These are phyloP conservation scores for Diutina mesorugosa DNA, from an alignment of 1,139 yeast species.

Conservation along the genomic window DNA sequence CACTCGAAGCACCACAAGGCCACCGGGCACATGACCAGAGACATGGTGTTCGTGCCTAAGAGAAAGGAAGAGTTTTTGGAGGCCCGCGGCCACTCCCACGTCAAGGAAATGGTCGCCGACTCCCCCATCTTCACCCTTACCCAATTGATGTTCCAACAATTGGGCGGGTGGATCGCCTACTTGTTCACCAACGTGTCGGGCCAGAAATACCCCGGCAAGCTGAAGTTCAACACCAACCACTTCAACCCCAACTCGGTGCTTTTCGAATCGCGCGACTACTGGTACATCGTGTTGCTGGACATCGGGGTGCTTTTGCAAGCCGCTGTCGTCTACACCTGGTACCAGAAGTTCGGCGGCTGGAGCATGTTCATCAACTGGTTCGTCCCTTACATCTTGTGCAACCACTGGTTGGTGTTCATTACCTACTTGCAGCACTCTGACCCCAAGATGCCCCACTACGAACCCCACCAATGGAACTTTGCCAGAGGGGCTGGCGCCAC, in stretches of 20 bases:
- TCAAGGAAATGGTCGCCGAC: constrained; percentile 40
- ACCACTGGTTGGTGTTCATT: constrained; percentile 55
- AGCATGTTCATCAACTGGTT: constrained; percentile 38
- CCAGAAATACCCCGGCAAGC: constrained; percentile 28
- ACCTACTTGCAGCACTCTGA: constrained; percentile 53
- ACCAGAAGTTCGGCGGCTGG: constrained; percentile 32
- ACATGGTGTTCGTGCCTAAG: constrained; percentile 48
- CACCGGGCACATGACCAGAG: constrained; percentile 47
- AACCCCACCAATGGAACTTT: constrained; percentile 44
- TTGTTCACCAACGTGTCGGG: constrained; percentile 41
- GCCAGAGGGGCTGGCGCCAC: constrained; percentile 61
- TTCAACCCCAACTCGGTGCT: constrained; percentile 41
- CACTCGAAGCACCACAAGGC: constrained; percentile 57
- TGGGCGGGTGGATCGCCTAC: constrained; percentile 40
- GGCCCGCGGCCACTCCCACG: constrained; percentile 14
- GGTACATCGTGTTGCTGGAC: constrained; percentile 42
- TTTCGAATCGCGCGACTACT: constrained; percentile 41
- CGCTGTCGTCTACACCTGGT: constrained; percentile 34
- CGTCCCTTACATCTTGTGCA: constrained; percentile 42
- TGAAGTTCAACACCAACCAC: constrained; percentile 43
- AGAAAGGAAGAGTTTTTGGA: constrained; percentile 30
- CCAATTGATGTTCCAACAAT: constrained; percentile 35
- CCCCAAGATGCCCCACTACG: constrained; percentile 45
- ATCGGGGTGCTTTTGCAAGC: constrained; percentile 34
- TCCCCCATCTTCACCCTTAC: constrained; percentile 38